These are phyloP conservation scores for Verbena officinalis DNA, from an alignment of 257 asterid genomes.

Conservation along the genomic window DNA sequence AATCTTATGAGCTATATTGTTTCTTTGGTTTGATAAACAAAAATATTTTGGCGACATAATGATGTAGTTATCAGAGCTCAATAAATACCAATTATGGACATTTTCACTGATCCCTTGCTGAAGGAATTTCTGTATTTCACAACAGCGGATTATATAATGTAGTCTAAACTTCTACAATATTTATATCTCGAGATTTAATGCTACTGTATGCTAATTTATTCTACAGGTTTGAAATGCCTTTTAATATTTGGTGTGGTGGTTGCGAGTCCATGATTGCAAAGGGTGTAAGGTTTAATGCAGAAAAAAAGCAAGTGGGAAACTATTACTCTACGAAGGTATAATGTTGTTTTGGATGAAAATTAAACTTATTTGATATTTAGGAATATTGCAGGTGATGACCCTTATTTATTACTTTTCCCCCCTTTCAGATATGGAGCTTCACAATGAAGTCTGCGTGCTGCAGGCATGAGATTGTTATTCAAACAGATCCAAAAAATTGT, in stretches of 20 bases:
- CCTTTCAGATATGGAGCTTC: constrained; percentile 91
- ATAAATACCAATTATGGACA: neutral
- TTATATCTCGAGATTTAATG: neutral
- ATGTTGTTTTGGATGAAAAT: constrained; percentile 5
- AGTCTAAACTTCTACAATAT: neutral
- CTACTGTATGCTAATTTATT: constrained; percentile 5
- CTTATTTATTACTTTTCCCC: neutral
- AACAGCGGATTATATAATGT: neutral
- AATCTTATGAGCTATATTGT: constrained; percentile 2
- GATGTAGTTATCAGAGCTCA: neutral
- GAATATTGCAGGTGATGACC: constrained; percentile 2
- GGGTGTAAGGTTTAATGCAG: constrained; percentile 98
- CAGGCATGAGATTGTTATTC: constrained; percentile 86
- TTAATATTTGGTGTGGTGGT: constrained; percentile 95
- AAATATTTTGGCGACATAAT: constrained; percentile 3
- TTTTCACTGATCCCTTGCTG: neutral
- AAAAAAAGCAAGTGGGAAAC: constrained; percentile 97
- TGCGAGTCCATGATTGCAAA: constrained; percentile 98
- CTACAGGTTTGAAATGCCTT: constrained; percentile 96
- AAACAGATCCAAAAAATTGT: constrained; percentile 90
- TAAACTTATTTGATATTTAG: neutral
- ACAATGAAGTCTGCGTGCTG: constrained; percentile 96
- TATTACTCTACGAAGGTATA: constrained; percentile 90
- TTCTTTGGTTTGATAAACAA: neutral
- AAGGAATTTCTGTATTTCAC: constrained; percentile 3